Base-by-base conservation (phyloP, 495 filamentous ascomycete species). In the Penicillium dipodomyicola region DNA sequence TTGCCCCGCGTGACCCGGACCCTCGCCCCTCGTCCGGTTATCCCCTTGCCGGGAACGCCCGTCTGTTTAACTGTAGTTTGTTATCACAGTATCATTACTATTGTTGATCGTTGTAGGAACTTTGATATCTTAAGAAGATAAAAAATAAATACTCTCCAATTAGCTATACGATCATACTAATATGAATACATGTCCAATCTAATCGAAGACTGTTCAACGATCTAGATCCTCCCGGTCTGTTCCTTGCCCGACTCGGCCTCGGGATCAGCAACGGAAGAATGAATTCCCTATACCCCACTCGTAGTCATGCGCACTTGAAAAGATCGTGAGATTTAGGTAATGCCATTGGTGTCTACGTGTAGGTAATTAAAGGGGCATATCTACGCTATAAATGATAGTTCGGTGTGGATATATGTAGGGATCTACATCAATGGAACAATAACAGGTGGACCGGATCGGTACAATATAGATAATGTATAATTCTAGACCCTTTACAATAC, bases 191-290 rank as follows among this genome's bases (percentile, higher is more conserved):
- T 14, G 19, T 43, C 19, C 12, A 43, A 30, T 1, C 17, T 17
- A 33, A 49, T 32, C 11, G 29, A 22, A 39, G 15, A 39, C 8
- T 30, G 45, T 32, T 3, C 39, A 52, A 40, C 5, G 30, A 22
- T 54, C 52, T 54, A 54, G 52, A 54, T 35, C 15, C 41, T 32
- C 30, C 41, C 40, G 40, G 8, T 54, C 52, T 35, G 9, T 29
- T 15, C 49, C 49, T 52, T 40, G 7, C 6, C 49, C 22, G 48
- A 40, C 37, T 44, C 52, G 52, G 52, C 52, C 52, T 54, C 52
- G 52, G 52, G 52, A 54, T 54, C 51, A 41, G 49, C 49, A 33
- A 39, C 52, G 52, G 52, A 54, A 45, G 41, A 54, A 54, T 45
- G 22, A 47, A 54, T 47, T 54, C 43, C 42, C 52, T 54, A 23